Conservation (phyloP, 1,139 yeast genomes). For the Pichia sp. region DNA sequence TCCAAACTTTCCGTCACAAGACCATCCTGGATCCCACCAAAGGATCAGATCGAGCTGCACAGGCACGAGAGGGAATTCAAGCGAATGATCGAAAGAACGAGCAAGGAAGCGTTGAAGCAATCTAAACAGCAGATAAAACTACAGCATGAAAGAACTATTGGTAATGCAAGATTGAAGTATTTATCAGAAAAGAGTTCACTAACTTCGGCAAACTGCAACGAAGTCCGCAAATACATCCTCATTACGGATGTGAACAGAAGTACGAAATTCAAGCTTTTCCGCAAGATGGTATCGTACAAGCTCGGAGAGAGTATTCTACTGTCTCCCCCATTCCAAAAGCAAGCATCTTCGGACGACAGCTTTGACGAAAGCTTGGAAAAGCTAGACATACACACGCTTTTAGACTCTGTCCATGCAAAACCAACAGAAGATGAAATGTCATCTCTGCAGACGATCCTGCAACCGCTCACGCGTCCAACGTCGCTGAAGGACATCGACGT, state of each 20-base stretch:
- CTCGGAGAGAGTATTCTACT: constrained; percentile 4
- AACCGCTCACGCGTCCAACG: constrained; percentile 11
- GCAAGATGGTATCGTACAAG: constrained; percentile 10
- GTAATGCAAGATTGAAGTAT: constrained; percentile 35
- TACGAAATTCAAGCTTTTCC: constrained; percentile 4
- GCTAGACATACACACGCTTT: constrained; percentile 3
- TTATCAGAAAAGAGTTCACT: constrained; percentile 28
- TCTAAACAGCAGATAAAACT: constrained; percentile 28
- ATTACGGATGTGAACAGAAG: constrained; percentile 5
- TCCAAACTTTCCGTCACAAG: constrained; percentile 40
- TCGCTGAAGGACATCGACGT: constrained; percentile 9
- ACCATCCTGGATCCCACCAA: constrained; percentile 51
- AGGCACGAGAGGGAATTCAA: constrained; percentile 42
- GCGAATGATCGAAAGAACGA: constrained; percentile 36
- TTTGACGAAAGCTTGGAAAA: background rate
- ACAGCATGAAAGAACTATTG: constrained; percentile 31
- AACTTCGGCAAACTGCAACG: constrained; percentile 35
- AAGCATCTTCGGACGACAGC: background rate
- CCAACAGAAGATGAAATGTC: constrained; percentile 5
- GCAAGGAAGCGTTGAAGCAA: constrained; percentile 32
- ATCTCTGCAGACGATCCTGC: constrained; percentile 10
- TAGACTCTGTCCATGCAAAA: background rate
- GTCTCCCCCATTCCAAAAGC: constrained; percentile 11
- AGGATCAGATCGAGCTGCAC: constrained; percentile 36
- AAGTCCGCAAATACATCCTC: constrained; percentile 37